phyloP scores from a whole-genome alignment of 1,139 yeast genomes.

The Groenewaldozyma auringiensis region DNA sequence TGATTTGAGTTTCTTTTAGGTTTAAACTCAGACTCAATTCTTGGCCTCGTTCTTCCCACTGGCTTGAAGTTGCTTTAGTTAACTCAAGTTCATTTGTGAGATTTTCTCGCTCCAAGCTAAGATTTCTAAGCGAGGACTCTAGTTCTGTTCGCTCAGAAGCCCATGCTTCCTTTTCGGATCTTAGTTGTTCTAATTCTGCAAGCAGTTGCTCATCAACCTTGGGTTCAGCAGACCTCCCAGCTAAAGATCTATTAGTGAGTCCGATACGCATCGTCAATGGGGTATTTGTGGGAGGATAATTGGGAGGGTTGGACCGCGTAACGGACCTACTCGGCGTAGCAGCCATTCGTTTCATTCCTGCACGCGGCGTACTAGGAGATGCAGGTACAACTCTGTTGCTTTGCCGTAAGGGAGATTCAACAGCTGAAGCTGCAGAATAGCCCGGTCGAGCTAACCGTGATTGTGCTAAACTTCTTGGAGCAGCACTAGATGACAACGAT shows the following conservation, averaged over 20 bases:
- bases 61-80: background rate
- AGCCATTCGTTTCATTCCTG: background rate
- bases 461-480: conserved; percentile 7
- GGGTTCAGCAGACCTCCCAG: conserved; percentile 17
- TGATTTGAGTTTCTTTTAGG: background rate
- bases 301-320: conserved; percentile 5
- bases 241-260: conserved; percentile 12
- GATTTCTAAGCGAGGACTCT: background rate
- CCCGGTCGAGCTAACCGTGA: conserved; percentile 2
- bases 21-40: background rate
- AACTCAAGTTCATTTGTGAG: background rate
- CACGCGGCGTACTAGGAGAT: conserved; percentile 2
- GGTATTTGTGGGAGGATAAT: conserved; percentile 1
- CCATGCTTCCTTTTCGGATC: conserved; percentile 39
- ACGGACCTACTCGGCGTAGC: conserved; percentile 1
- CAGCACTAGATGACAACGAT: conserved; percentile 4
- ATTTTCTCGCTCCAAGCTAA: background rate
- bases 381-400: background rate
- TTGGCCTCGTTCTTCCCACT: background rate
- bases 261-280: conserved; percentile 6
- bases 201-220: conserved; percentile 15
- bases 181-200: conserved; percentile 44
- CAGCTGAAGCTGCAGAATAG: background rate
- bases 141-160: background rate
- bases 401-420: background rate